Evolutionary conservation across 2,329 filamentous ascomycete genomes (phyloP).

Genomic region (Ophiostoma quercus): DNA sequence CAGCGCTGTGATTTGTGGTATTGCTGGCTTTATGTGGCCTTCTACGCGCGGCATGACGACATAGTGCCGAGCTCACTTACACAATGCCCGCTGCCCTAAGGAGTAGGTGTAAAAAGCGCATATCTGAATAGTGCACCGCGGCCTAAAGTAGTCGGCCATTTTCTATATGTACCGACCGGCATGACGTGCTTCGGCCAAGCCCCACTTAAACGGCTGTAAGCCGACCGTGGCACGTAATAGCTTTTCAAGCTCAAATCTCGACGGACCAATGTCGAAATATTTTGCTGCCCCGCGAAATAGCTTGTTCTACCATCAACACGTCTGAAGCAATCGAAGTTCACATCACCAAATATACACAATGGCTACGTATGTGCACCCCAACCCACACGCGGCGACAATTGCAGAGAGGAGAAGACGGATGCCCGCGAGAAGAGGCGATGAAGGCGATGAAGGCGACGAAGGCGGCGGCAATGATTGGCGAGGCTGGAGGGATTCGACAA

Average conservation of each 20-base stretch:
- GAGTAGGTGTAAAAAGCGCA: conserved; percentile 1
- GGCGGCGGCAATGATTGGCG: not conserved
- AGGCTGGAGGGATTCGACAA: not conserved
- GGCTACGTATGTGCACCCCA: conserved; percentile 5
- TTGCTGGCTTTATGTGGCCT: not conserved
- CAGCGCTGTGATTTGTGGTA: not conserved
- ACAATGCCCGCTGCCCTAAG: not conserved
- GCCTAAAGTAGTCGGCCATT: conserved; percentile 2
- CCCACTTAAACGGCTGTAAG: conserved; percentile 10
- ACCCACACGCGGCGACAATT: not conserved
- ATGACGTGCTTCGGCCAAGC: conserved; percentile 16
- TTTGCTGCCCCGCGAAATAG: not conserved
- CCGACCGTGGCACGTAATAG: conserved; percentile 14
- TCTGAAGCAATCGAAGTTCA: not conserved
- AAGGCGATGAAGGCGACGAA: not conserved
- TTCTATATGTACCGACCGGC: conserved; percentile 11
- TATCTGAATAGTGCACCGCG: not conserved
- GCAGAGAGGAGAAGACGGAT: not conserved
- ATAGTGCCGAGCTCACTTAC: conserved; percentile 10
- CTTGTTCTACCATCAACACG: not conserved
- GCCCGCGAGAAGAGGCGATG: not conserved
- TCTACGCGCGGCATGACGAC: conserved; percentile 10
- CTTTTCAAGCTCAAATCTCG: not conserved
- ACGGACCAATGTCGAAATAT: conserved; percentile 1
- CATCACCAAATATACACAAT: not conserved